Conservation (phyloP, 1,139 yeast species). For the Zygosaccharomyces pseudobailii region DNA sequence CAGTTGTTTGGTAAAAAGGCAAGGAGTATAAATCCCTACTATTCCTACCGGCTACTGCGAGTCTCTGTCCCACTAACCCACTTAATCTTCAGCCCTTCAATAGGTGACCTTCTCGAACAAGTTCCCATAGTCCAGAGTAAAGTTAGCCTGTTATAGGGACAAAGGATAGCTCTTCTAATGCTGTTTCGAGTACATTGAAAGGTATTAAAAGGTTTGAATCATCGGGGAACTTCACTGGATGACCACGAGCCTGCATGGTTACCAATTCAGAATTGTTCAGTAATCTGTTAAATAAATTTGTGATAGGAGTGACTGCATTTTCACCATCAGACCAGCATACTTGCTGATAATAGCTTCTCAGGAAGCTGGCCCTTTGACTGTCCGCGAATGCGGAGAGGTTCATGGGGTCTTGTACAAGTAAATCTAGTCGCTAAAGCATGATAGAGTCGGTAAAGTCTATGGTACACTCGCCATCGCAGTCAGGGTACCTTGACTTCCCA, state of each 20-base stretch:
- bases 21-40: slow-evolving; percentile 27
- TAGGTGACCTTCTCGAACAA: slow-evolving; percentile 33
- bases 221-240: slow-evolving; percentile 11
- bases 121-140: slow-evolving; percentile 21
- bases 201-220: slow-evolving; percentile 14
- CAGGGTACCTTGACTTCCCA: slow-evolving; percentile 15
- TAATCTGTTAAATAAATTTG: slow-evolving; percentile 30
- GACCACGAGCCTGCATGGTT: slow-evolving; percentile 25
- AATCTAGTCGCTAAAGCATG: slow-evolving; percentile 9
- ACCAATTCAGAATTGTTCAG: slow-evolving; percentile 29
- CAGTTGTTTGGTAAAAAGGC: slow-evolving; percentile 29
- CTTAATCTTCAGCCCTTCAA: slow-evolving; percentile 32
- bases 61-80: slow-evolving; percentile 26
- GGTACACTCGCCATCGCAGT: slow-evolving; percentile 10
- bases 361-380: slow-evolving; percentile 20
- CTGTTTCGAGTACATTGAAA: slow-evolving; percentile 14
- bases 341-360: slow-evolving; percentile 19
- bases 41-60: slow-evolving; percentile 35
- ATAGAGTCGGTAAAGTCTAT: slow-evolving; percentile 11
- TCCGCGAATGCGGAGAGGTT: slow-evolving; percentile 8
- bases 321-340: slow-evolving; percentile 30
- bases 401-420: slow-evolving; percentile 2
- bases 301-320: slow-evolving; percentile 35
- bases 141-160: slow-evolving; percentile 21
- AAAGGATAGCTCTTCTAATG: slow-evolving; percentile 16